Evolutionary conservation across 331 rosid genomes (phyloP).

Genomic region (Quercus tomentella): DNA sequence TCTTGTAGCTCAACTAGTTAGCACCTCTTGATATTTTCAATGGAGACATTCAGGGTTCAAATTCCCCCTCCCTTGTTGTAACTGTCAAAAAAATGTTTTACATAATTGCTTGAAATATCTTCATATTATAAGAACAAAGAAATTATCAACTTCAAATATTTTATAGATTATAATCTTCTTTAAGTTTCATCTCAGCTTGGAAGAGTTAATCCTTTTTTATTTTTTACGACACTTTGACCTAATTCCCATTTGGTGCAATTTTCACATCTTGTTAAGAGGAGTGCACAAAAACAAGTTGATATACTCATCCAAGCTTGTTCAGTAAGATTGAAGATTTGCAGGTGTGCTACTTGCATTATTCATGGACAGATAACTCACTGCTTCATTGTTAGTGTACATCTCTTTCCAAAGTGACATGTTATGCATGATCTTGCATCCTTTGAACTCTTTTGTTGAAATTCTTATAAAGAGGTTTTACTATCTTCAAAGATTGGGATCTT

Average conservation of each 20-base stretch:
- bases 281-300: not conserved
- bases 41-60: no score
- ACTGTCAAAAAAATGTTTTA: not conserved
- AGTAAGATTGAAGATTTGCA: not conserved
- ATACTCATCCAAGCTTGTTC: not conserved
- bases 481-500: not conserved
- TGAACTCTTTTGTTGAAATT: not conserved
- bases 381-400: not conserved
- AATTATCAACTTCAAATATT: not conserved
- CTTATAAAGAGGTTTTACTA: not conserved
- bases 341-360: not conserved
- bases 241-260: conserved; percentile 16
- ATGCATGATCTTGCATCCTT: not conserved
- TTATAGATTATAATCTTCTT: not conserved
- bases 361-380: not conserved
- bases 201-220: not conserved
- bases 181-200: not conserved
- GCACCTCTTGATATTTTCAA: no score
- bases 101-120: not conserved
- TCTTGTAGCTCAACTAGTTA: no score
- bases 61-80: no score
- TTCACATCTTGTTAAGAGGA: not conserved
- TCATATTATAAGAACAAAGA: no score
- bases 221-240: not conserved
- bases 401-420: not conserved